Percentiles rank a stretch among this genome's conserved stretches.
Evolutionary conservation across 2,329 filamentous ascomycete genomes (phyloP).

Genomic region (Paramyrothecium roridum): DNA sequence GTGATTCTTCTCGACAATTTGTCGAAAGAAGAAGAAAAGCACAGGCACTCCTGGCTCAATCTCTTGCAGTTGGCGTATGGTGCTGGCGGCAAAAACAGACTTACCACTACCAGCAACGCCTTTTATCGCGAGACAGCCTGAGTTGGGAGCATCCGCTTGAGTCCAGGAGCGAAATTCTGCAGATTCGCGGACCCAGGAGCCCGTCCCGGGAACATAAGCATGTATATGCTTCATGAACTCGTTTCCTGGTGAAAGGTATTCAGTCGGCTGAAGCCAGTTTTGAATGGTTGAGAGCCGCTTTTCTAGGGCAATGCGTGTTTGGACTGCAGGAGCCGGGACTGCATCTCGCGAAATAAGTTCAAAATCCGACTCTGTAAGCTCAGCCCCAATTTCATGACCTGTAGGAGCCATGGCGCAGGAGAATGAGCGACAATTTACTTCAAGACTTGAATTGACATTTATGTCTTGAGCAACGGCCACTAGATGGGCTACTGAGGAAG

Average conservation of each 20-base stretch:
- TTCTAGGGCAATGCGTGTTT: too few relatives aligned
- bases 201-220: slow-evolving; percentile 8
- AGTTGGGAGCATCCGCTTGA: neutral
- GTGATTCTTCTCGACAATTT: slow-evolving; percentile 29
- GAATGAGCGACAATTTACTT: too few relatives aligned
- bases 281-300: neutral
- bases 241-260: slow-evolving; percentile 7
- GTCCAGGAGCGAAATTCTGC: neutral
- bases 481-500: too few relatives aligned
- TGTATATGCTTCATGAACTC: slow-evolving; percentile 10
- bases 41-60: slow-evolving; percentile 12
- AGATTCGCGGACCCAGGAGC: slow-evolving; percentile 8
- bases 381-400: too few relatives aligned
- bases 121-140: slow-evolving; percentile 2
- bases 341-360: too few relatives aligned
- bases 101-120: slow-evolving; percentile 17
- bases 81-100: slow-evolving; percentile 22
- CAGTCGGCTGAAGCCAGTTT: slow-evolving; percentile 11
- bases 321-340: too few relatives aligned
- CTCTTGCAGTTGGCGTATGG: slow-evolving; percentile 6
- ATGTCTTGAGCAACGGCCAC: too few relatives aligned
- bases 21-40: slow-evolving; percentile 31
- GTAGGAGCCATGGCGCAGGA: too few relatives aligned
- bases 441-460: too few relatives aligned
- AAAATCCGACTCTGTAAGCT: too few relatives aligned